Conservation (phyloP, 495 filamentous ascomycete genomes). For the Podospora anserina region DNA sequence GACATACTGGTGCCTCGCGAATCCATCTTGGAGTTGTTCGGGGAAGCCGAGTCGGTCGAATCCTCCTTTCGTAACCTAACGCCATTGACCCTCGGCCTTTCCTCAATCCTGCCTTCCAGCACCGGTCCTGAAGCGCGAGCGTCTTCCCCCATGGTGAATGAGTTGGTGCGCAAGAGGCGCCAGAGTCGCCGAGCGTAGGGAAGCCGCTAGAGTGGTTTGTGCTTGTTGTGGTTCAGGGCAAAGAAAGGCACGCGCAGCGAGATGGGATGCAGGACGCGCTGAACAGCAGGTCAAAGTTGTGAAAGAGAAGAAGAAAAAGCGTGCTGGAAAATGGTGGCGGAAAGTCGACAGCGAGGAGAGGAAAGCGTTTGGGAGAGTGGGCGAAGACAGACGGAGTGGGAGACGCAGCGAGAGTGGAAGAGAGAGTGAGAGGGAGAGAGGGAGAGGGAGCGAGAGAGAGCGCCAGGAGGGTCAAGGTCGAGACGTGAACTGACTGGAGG, state of each 20-base stretch:
- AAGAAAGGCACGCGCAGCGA: neutral
- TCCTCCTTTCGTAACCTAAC: conserved; percentile 39
- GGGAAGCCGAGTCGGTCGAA: conserved; percentile 34
- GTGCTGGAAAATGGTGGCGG: conserved; percentile 8
- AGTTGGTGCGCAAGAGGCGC: conserved; percentile 14
- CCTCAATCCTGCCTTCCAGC: conserved; percentile 33
- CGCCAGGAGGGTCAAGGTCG: neutral
- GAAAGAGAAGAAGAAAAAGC: neutral
- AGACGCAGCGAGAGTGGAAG: neutral
- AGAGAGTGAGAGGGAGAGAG: neutral
- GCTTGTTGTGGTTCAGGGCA: neutral
- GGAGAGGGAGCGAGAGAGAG: neutral
- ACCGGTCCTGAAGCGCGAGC: conserved; percentile 35
- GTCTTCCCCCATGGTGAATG: conserved; percentile 41
- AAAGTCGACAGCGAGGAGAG: neutral
- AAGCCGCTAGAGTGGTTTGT: neutral
- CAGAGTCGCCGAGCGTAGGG: neutral
- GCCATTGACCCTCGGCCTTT: conserved; percentile 30
- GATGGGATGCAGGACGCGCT: neutral
- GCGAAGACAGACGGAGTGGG: neutral
- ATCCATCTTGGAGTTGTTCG: conserved; percentile 38
- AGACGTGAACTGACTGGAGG: conserved; percentile 5
- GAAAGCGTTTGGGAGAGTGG: conserved; percentile 1
- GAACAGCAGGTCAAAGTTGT: neutral
- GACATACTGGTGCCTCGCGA: conserved; percentile 41